Evolutionary conservation across 108 stramenopile genomes (phyloP), one percentile per base, ranked within the genome.

Genomic region (Cyclotella atomus): DNA sequence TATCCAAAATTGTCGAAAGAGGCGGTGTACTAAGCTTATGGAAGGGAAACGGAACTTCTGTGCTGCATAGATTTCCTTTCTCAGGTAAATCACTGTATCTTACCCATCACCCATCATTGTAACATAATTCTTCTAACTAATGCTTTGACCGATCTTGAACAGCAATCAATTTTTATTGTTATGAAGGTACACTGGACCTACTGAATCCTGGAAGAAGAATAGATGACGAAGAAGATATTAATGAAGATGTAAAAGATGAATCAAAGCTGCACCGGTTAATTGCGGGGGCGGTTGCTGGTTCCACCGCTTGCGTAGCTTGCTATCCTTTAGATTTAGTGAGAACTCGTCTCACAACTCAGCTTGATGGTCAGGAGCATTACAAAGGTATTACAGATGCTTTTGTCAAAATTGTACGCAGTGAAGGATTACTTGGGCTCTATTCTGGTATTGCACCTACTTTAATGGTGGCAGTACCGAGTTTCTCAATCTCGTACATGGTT

Each of bases 311-410:
- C 50, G 68, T 90, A 21, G 92, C 89, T 4, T 98, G 97, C 52
- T 98, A 98, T 71, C 97, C 97, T 19, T 73, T 98, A 29, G 97
- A 98, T 77, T 84, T 98, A 27, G 91, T 98, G 9, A 61, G 94
- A 29, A 96, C 97, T 16, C 83, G 97, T 30, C 83, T 98, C 28
- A 95, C 92, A 14, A 97, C 94, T n/a, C 91, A 97, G 67, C 71
- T 93, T 14, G 89, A 91, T 59, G 91, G 90, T 2, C 65, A 71
- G 30, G 91, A 93, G 72, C 81, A 89, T 68, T 97, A 97, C 71
- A 59, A 80, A 10, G 95, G 95, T 3, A 97, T 97, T 29, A 61
- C 77, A 10, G 91, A 97, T 83, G 93, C 92, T 9, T 89, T 95
- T 74, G 65, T 65, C 15, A 93, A 95, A 82, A 96, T 98, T 75